Conservation (phyloP, 148 eudicot species). For the Gaultheria prostrata region DNA sequence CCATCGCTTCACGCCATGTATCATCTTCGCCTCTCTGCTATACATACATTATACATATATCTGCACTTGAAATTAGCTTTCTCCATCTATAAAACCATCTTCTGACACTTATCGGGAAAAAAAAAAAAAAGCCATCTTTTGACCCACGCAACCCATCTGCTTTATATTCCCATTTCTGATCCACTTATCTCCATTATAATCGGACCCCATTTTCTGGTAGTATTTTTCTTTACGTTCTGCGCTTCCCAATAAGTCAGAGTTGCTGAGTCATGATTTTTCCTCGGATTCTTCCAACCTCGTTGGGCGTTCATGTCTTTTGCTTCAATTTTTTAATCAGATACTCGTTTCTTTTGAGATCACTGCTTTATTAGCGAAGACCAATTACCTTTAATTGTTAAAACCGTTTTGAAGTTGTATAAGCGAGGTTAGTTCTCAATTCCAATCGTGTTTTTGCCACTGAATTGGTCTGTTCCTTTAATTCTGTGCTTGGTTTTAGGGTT, state of each 20-base stretch:
- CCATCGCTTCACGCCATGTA: not conserved
- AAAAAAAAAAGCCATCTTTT: too few species aligned
- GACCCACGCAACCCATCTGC: not conserved
- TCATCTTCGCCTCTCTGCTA: not conserved
- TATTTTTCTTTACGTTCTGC: not conserved
- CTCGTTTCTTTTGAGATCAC: slow-evolving; percentile 8
- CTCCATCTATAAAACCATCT: not conserved
- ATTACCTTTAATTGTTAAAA: not conserved
- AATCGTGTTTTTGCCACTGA: not conserved
- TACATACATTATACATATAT: not conserved
- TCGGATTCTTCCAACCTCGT: slow-evolving; percentile 16
- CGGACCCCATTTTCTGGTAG: not conserved
- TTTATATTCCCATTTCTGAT: not conserved
- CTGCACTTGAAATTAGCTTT: too few species aligned
- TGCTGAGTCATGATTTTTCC: not conserved
- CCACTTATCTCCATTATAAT: not conserved
- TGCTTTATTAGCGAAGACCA: slow-evolving; percentile 9
- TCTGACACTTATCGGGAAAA: too few species aligned
- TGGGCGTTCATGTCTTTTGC: slow-evolving; percentile 16
- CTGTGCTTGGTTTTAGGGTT: not conserved
- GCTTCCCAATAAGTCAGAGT: slow-evolving; percentile 5
- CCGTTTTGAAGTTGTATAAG: not conserved
- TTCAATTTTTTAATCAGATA: slow-evolving; percentile 6
- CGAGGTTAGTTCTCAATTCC: not conserved
- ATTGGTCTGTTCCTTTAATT: not conserved